Evolutionary conservation across 805 yeast genomes (phyloP).

Genomic region (Yamadazyma insecticola): DNA sequence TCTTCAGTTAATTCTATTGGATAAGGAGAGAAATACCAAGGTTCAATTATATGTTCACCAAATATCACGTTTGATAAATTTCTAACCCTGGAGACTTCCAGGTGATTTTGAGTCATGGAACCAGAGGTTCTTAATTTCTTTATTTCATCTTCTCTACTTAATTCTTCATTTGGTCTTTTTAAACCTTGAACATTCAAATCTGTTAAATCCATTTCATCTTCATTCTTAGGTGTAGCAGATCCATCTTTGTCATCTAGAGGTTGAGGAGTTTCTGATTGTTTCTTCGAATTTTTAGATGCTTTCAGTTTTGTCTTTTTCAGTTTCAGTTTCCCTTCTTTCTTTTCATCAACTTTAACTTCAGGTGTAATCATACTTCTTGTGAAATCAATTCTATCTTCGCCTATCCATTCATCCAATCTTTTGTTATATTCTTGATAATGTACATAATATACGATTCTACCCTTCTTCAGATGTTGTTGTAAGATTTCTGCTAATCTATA

Average conservation of each 20-base stretch:
- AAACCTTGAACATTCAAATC: slow-evolving; percentile 81
- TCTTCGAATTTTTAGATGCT: slow-evolving; percentile 27
- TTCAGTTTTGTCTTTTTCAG: slow-evolving; percentile 19
- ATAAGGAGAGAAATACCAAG: slow-evolving; percentile 98
- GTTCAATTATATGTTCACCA: slow-evolving; percentile 91
- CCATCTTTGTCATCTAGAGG: slow-evolving; percentile 22
- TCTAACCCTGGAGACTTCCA: slow-evolving; percentile 87
- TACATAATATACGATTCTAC: slow-evolving; percentile 78
- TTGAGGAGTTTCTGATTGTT: slow-evolving; percentile 18
- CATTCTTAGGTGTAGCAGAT: slow-evolving; percentile 24
- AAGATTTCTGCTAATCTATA: slow-evolving; percentile 80
- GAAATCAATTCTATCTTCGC: slow-evolving; percentile 65
- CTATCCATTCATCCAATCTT: slow-evolving; percentile 94
- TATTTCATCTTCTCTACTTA: slow-evolving; percentile 86
- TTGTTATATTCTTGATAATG: slow-evolving; percentile 94
- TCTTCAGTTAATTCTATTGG: slow-evolving; percentile 93
- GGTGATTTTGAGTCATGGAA: slow-evolving; percentile 86
- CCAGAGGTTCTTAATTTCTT: slow-evolving; percentile 92
- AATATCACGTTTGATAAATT: slow-evolving; percentile 73
- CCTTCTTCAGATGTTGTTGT: slow-evolving; percentile 69
- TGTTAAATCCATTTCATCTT: slow-evolving; percentile 81
- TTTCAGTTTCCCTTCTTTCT: slow-evolving; percentile 28
- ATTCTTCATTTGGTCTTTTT: slow-evolving; percentile 59
- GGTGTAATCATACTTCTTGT: slow-evolving; percentile 70
- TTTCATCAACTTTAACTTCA: slow-evolving; percentile 48